A percentile compares a stretch with the other conserved stretches of the same genome.
Evolutionary conservation across 805 yeast genomes (phyloP).

Genomic region (Lipomyces sp.): DNA sequence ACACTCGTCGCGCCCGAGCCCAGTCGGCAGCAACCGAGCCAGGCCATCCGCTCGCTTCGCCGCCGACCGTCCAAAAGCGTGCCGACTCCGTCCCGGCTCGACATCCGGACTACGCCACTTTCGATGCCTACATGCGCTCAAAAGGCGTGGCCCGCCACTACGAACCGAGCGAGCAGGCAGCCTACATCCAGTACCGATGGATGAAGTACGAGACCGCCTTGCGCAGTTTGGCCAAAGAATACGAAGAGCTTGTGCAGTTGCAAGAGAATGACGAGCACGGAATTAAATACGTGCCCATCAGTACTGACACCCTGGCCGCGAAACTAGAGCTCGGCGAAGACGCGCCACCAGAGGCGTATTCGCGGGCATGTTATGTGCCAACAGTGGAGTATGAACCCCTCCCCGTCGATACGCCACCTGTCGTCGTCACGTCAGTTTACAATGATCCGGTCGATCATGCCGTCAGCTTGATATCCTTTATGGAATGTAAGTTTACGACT

Average conservation of each 20-base stretch:
- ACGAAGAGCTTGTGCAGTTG: not conserved
- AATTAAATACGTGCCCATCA: not conserved
- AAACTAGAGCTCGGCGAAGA: not conserved
- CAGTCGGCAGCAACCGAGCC: not conserved
- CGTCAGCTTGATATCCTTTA: not conserved
- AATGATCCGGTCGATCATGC: not conserved
- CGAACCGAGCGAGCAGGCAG: not conserved
- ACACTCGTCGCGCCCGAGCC: not conserved
- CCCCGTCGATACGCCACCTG: not conserved
- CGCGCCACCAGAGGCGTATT: not conserved
- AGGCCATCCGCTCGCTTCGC: not conserved
- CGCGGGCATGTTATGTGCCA: not conserved
- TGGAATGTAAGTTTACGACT: not conserved
- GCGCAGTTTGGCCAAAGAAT: not conserved
- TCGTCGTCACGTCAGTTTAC: not conserved
- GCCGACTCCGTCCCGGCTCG: slow-evolving; percentile 1
- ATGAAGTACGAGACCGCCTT: slow-evolving; percentile 1
- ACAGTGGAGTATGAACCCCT: not conserved
- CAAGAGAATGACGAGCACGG: not conserved
- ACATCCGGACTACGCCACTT: not conserved
- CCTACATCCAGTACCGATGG: not conserved
- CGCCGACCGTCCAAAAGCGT: not conserved
- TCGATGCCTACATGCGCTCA: slow-evolving; percentile 2
- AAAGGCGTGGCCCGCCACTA: not conserved
- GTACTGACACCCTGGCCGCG: not conserved